Percentiles rank a stretch among this genome's conserved stretches.
Conservation (phyloP, 2,329 filamentous ascomycete species). For the Salinomyces thailandicus region DNA sequence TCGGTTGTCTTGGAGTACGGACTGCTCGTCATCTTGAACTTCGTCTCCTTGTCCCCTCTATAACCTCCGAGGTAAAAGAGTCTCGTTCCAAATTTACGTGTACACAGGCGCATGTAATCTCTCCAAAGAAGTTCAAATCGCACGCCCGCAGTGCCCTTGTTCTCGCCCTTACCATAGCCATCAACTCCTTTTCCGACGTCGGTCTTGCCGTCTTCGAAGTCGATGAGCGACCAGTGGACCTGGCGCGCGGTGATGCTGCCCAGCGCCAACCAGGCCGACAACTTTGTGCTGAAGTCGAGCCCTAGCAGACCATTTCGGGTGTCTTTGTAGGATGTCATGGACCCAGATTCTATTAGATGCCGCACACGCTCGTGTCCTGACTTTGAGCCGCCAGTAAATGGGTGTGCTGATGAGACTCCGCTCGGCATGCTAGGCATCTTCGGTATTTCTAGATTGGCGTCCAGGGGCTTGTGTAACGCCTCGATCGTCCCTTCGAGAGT, state of each 20-base stretch:
- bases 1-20: conserved; percentile 21
- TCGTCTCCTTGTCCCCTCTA: conserved; percentile 32
- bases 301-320: conserved; percentile 64
- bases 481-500: conserved; percentile 43
- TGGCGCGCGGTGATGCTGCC: conserved; percentile 65
- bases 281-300: conserved; percentile 61
- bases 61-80: conserved; percentile 60
- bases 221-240: conserved; percentile 55
- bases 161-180: conserved; percentile 61
- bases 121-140: conserved; percentile 68
- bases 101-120: conserved; percentile 71
- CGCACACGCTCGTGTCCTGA: conserved; percentile 48
- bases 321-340: conserved; percentile 55
- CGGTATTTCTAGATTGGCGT: conserved; percentile 37
- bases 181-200: conserved; percentile 30
- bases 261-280: conserved; percentile 62
- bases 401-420: conserved; percentile 49
- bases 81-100: conserved; percentile 54
- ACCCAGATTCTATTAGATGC: conserved; percentile 51
- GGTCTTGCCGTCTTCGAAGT: conserved; percentile 55
- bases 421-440: conserved; percentile 45
- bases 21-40: conserved; percentile 26
- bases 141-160: conserved; percentile 57
- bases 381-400: conserved; percentile 58
- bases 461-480: conserved; percentile 49